Base-by-base conservation (phyloP, 2,329 filamentous ascomycete species). In the Huntiella decipiens region DNA sequence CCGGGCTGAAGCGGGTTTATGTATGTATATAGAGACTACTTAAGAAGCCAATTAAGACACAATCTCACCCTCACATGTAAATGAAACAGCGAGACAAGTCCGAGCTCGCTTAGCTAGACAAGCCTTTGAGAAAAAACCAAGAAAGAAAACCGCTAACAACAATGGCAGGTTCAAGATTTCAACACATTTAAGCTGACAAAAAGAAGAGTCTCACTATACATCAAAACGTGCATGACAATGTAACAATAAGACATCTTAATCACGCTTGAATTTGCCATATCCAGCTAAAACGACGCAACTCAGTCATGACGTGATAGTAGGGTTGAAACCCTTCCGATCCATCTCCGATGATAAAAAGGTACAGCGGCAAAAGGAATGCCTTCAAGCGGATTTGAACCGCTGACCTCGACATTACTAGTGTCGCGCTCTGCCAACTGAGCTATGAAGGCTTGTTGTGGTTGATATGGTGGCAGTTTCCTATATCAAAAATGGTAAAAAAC, bases 371-470 rank as follows among this genome's bases (percentile, higher is more conserved):
- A 34, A 10, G 2, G n/a, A 17, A 15, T 43, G 40, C 40, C 40
- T 43, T 35, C 40, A 43, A 43, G 31, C 40, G 40, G 31, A 43
- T 43, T 43, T 43, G 31, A 43, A 43, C 40, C 40, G 40, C 40
- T 43, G 40, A 43, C 40, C 40, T 43, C 40, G 40, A 43, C 40
- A 47, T 37, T 47, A 47, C 45, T 47, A 47, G 45, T 47, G 45
- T 47, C 45, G 45, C 45, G 45, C 45, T 47, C 45, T 47, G 45
- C 45, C 45, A 47, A 47, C 45, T 47, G 45, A 47, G 45, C 45
- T 47, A 47, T 47, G 38, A 43, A 47, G 45, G 45, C 45, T 4
- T 34, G 12, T 6, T 11, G 11, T 32, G 8, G 3, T 4, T 8
- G 2, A 3, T 6, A 10, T 8, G 16, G 3, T 10, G 13, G 5